Base-by-base conservation (phyloP, 371 early-diverging fungal genomes). In the Mortierella sp. region DNA sequence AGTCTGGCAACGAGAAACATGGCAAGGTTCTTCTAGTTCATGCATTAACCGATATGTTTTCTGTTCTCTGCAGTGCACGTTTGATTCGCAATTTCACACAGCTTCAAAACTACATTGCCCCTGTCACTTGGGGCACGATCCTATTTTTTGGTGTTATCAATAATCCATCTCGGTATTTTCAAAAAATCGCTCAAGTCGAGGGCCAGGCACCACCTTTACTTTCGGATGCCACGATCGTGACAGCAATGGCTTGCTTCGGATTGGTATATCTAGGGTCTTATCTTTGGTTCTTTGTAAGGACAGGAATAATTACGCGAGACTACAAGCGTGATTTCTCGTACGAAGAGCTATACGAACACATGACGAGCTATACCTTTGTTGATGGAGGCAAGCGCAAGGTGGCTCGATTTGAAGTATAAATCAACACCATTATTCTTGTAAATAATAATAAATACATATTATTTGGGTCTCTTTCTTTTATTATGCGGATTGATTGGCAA, bases 101-200 rank as follows among this genome's bases (percentile, higher is more conserved):
- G 35, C 58, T 77, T 12, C 77, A 83, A 72, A 65, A 54, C 55
- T 83, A 83, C 66, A 74, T 83, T 61, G 78, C 83, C 0, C 83
- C 83, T 0, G 66, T 77, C 20, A 51, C 68, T 12, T 83, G 83
- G 83, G 67, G 64, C 10, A 18, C 66, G 1, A 52, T 83, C 18
- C 66, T 74, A 14, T 16, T 66, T 45, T 62, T 72, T 0, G 83
- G 78, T 8, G 3, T 71, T 2, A 20, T 74, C 28, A 58, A 75
- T 55, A 68, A 69, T 26, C 75, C 81, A n/a, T n/a, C 43, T 8
- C 69, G 72, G 45, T 80, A 75, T 55, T 58, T 52, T 5, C 59
- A 75, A 47, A 43, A 26, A 5, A 43, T 51, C 14, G 63, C 76
- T 9, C 4, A 75, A 24, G 18, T 52, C 8, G 75, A 75, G 45